Evolutionary conservation across 108 stramenopile species (phyloP), one percentile per base, ranked within the genome.

Genomic region (Schizochytrium sp.): DNA sequence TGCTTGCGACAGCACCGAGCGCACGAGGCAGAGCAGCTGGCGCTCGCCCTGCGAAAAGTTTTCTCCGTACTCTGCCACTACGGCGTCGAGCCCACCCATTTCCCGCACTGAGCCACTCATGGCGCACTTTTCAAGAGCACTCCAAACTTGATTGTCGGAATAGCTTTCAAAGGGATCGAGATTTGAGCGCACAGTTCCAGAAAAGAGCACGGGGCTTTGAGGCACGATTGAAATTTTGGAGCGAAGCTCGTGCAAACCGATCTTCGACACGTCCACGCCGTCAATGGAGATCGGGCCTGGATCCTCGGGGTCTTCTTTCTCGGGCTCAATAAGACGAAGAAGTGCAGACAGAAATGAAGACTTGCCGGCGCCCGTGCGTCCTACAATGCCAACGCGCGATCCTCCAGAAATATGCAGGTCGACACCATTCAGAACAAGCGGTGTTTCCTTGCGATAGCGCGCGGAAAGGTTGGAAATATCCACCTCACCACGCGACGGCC

Each of bases 1-100:
- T 4, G 94, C 89, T 14, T 94, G 53, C 53, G 91, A 87, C 6
- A 99, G 90, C 90, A 98, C 90, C 1, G 98, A 97, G 41, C 99
- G 92, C 8, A 96, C 97, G 91, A 99, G 96, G 60, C 97, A 97
- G 18, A 99, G 90, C 5, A 99, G 94, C 90, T 98, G 98, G 45
- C 99, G 93, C 90, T 99, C 96, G 25, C 99, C 99, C 23, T 97
- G 95, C 44, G 94, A 95, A 60, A 95, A 96, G 92, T 99, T 98
- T 43, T 88, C 88, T 25, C 99, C 99, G 72, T 93, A 95, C 91
- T 97, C 97, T 19, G 91, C 88, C 5, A 99, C 96, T 10, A 59
- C 58, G 48, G 95, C 96, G 10, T 89, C 91, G 10, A 98, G 92
- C 90, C 87, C 41, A 5, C 91, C 92, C 25, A 94, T 94, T 0